Percentiles rank a stretch among this genome's conserved stretches.
These are phyloP conservation scores for Wickerhamomyces sp. DNA, from an alignment of 1,139 yeast genomes.

Conservation along the genomic window DNA sequence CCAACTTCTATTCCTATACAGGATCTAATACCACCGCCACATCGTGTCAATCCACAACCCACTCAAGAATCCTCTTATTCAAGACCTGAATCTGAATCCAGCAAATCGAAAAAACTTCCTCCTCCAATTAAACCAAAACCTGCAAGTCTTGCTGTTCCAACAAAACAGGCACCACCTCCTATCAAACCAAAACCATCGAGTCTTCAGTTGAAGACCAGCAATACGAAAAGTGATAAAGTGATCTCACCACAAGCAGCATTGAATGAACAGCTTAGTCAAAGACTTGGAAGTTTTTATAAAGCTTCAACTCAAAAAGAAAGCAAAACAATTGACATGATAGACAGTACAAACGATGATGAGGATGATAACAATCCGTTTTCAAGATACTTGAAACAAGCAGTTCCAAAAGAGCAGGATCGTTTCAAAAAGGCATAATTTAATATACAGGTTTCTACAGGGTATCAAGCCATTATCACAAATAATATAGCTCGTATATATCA, in stretches of 20 bases:
- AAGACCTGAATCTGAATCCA: not conserved
- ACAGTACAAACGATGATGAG: constrained; percentile 2
- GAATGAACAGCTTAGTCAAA: constrained; percentile 7
- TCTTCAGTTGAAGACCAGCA: not conserved
- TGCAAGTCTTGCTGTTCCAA: not conserved
- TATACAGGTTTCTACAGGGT: not conserved
- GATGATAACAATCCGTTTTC: constrained; percentile 29
- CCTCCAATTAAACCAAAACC: constrained; percentile 26
- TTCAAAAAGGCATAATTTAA: constrained; percentile 12
- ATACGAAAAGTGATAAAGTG: constrained; percentile 1
- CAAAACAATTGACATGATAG: not conserved
- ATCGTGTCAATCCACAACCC: too few species aligned
- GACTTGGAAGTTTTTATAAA: not conserved
- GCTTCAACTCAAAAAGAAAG: not conserved
- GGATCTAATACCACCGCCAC: not conserved
- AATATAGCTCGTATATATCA: too few species aligned
- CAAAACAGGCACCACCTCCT: constrained; percentile 23
- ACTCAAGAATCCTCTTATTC: too few species aligned
- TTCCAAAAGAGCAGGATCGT: constrained; percentile 29
- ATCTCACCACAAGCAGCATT: constrained; percentile 5
- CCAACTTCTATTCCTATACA: too few species aligned
- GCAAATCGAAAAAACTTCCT: constrained; percentile 12
- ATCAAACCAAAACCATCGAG: constrained; percentile 7
- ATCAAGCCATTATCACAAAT: too few species aligned
- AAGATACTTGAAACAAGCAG: constrained; percentile 31